Conservation (phyloP, 176 grass and related monocot genomes). For the Aegilops umbellulata region DNA sequence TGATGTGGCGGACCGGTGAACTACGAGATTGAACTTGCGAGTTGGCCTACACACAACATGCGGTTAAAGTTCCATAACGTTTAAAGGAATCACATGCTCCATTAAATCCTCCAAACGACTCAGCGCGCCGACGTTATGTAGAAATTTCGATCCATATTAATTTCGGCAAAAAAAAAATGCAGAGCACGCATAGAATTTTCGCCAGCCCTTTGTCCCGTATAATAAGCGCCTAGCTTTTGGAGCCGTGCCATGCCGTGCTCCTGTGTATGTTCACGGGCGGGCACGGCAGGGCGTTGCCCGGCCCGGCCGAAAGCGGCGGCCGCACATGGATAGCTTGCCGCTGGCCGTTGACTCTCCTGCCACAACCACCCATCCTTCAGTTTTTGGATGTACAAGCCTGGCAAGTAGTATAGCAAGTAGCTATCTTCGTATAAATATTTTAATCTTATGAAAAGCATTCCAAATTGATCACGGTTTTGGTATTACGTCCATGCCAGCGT, state of each 20-base stretch:
- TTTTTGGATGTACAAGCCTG: background rate
- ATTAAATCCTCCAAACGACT: background rate
- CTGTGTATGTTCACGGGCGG: constrained; percentile 1
- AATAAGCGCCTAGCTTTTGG: background rate
- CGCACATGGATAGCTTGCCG: constrained; percentile 36
- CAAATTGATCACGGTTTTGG: background rate
- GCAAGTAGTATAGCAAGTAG: background rate
- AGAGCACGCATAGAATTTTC: background rate
- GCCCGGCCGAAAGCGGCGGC: constrained; percentile 40
- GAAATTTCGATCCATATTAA: too few species aligned
- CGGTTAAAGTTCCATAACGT: background rate
- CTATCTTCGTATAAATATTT: background rate
- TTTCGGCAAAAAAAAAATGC: background rate
- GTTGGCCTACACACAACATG: background rate
- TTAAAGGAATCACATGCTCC: constrained; percentile 8
- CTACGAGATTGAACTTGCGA: background rate
- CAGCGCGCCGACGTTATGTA: too few species aligned
- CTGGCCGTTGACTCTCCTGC: constrained; percentile 33
- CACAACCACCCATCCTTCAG: background rate
- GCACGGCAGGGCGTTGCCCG: constrained; percentile 7
- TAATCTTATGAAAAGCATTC: background rate
- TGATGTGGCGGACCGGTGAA: background rate
- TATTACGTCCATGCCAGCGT: background rate
- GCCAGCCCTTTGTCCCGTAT: background rate
- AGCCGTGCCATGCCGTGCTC: background rate